A percentile compares a stretch with the other conserved stretches of the same genome.
Conservation (phyloP, 148 eudicot species). For the Heliosperma pusillum region DNA sequence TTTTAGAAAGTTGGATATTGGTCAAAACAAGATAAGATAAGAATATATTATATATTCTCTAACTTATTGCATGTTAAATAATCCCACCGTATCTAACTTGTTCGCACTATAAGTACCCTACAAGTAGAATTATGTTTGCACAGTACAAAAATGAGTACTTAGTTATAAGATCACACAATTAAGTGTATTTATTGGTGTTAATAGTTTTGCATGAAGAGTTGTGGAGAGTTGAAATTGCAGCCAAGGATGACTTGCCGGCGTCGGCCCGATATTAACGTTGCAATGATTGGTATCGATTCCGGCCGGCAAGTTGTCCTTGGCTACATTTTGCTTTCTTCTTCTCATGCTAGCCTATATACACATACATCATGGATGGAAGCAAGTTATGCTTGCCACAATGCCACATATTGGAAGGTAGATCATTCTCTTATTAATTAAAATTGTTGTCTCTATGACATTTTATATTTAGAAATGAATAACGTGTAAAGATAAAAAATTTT, state of each 20-base stretch:
- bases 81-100: not conserved
- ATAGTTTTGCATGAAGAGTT: constrained; percentile 35
- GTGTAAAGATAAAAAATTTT: no score
- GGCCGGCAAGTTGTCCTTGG: constrained; percentile 44
- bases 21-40: constrained; percentile 22
- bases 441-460: no score
- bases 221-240: constrained; percentile 32
- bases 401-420: not conserved
- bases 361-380: not conserved
- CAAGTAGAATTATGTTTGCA: not conserved
- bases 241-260: constrained; percentile 58
- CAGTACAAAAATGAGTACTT: not conserved
- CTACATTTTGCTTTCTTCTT: constrained; percentile 46
- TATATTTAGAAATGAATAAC: no score
- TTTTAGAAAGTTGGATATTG: constrained; percentile 13
- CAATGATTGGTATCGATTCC: not conserved
- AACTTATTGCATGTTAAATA: not conserved
- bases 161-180: no score
- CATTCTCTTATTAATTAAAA: not conserved
- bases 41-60: not conserved
- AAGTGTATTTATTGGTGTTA: not conserved
- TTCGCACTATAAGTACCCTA: constrained; percentile 14
- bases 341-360: constrained; percentile 33
- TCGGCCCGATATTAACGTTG: not conserved
- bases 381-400: not conserved